Conservation (phyloP, 306 rosid species). For the Citrullus mucosospermus region DNA sequence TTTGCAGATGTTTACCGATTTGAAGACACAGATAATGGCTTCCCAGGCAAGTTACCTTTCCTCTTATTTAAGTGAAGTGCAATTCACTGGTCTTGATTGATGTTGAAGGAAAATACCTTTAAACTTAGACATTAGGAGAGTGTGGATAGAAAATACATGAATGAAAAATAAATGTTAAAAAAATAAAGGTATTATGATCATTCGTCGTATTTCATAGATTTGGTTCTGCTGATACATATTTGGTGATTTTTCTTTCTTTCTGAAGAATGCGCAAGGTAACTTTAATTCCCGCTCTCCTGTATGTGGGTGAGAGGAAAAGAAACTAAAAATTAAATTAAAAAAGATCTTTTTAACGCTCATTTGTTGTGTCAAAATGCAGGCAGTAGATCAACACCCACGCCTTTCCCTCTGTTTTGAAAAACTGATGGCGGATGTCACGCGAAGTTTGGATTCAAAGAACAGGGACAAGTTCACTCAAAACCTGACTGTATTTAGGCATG, state of each 20-base stretch:
- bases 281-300: not conserved
- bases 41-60: slow-evolving; percentile 32
- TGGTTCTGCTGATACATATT: not conserved
- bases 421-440: slow-evolving; percentile 46
- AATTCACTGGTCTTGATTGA: not conserved
- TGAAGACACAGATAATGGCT: slow-evolving; percentile 40
- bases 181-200: not conserved
- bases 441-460: slow-evolving; percentile 53
- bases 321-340: not conserved
- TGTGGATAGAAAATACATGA: not conserved
- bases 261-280: not conserved
- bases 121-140: not conserved
- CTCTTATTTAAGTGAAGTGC: not conserved
- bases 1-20: slow-evolving; percentile 43
- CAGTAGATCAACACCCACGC: slow-evolving; percentile 43
- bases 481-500: slow-evolving; percentile 41
- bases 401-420: slow-evolving; percentile 44
- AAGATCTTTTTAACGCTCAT: too few relatives aligned
- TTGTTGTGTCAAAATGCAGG: slow-evolving; percentile 21
- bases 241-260: not conserved
- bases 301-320: not conserved
- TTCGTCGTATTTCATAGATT: not conserved
- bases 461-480: slow-evolving; percentile 54
- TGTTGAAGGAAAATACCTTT: not conserved
- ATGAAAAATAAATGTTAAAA: not conserved